Base-by-base conservation (phyloP, 2,329 filamentous ascomycete species). In the Nemania abortiva region DNA sequence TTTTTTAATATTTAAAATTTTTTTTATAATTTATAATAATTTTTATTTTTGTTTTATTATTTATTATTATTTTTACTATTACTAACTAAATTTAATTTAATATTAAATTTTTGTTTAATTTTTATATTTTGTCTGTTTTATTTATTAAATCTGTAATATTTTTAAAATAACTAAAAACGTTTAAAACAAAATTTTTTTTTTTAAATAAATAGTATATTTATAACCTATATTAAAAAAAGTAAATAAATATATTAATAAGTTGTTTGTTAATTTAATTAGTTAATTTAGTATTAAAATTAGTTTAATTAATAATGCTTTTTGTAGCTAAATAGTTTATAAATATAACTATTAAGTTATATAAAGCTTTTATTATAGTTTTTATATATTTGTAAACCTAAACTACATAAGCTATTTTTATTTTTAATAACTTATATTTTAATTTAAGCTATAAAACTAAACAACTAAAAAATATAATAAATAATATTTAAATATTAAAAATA, bases 401-500 rank as follows among this genome's bases (percentile, higher is more conserved):
- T n/a, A n/a, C n/a, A n/a, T n/a, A n/a, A n/a, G n/a, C n/a, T n/a
- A n/a, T n/a, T n/a, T n/a, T n/a, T n/a, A n/a, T n/a, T n/a, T n/a
- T n/a, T n/a, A n/a, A n/a, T n/a, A n/a, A n/a, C 3, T 45, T 45
- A 45, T 45, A 45, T 7, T 45, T 4, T 45, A 45, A 7, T 45
- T 45, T 45, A 7, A 45, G 18, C 18, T 45, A 45, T 7, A 45
- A 45, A 7, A 45, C 18, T 7, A 15, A 45, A 45, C 18, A 7
- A 45, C 18, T 45, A 15, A 45, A 45, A 45, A 45, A 45, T 45
- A 45, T n/a, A 15, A 45, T 45, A 7, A 45, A 45, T 7, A 45
- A 45, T 45, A 45, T 45, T 45, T 45, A 45, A 45, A 45, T 45
- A 15, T 45, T 45, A 45, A n/a, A n/a, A n/a, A n/a, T n/a, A n/a